phyloP scores from a whole-genome alignment of 331 rosid species.

The Rosa hybrid region DNA sequence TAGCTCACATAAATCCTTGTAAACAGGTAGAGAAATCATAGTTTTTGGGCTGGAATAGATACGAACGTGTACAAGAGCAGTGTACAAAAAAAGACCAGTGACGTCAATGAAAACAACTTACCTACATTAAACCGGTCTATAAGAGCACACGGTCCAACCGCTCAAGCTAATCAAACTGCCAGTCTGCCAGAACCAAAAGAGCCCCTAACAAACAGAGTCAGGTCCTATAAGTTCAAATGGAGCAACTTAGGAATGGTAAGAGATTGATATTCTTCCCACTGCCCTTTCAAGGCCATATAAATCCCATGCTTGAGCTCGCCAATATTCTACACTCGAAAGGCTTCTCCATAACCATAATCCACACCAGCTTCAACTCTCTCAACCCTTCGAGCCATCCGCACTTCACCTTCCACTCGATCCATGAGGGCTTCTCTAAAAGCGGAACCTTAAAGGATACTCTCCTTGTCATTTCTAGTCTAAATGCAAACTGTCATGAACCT shows the following conservation, averaged over 20 bases:
- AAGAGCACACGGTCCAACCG: background rate
- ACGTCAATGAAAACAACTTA: background rate
- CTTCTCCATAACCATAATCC: conserved; percentile 36
- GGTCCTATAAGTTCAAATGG: background rate
- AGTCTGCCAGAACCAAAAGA: background rate
- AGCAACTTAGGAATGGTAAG: background rate
- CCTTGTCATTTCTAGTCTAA: conserved; percentile 28
- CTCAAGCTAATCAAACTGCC: background rate
- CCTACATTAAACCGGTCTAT: background rate
- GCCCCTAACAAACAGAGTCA: background rate
- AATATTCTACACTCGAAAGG: conserved; percentile 31
- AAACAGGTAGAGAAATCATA: background rate
- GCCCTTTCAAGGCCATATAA: conserved; percentile 39
- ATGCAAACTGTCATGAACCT: conserved; percentile 29
- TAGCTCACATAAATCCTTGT: background rate
- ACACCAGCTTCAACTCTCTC: conserved; percentile 34
- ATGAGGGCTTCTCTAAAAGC: background rate
- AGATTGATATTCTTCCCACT: conserved; percentile 30
- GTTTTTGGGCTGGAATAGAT: background rate
- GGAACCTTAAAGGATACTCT: conserved; percentile 23
- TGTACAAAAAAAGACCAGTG: background rate
- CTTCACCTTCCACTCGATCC: conserved; percentile 33
- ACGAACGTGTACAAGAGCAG: background rate
- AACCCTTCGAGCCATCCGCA: conserved; percentile 33
- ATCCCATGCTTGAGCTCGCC: conserved; percentile 41